Base-by-base conservation (phyloP, 257 asterid species). In the Fraxinus americana region DNA sequence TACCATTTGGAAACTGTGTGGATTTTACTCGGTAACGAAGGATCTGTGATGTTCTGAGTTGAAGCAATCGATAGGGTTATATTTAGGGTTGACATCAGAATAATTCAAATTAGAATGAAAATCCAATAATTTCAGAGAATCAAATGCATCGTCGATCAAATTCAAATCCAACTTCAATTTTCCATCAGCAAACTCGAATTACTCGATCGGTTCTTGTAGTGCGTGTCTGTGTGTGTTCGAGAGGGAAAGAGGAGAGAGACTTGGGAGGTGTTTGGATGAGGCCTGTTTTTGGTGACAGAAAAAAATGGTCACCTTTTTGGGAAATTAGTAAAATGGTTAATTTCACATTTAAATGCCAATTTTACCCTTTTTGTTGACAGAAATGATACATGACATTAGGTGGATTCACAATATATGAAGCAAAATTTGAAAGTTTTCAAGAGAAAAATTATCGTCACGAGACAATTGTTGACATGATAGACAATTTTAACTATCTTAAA, bases 31-130 rank as follows among this genome's bases (percentile, higher is more conserved):
- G 76, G 81, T 5, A 75, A 35, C 0, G 85, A 65, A 50, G 78
- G 78, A 79, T 73, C 92, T 39, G 86, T 79, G 72, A 75, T 50
- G 80, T 75, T 77, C 32, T 21, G 57, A 72, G 43, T 73, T 70
- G 88, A 70, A 52, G 75, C 80, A 63, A 82, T 75, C 79, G 83
- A 39, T 63, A 80, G 78, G 74, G 85, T 76, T 43, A 76, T 59
- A 34, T 59, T 85, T 88, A 78, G 90, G 90, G 87, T 78, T 85
- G 69, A 63, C 69, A 63, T 63, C 69, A 63, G 34, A 9, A 25
- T 61, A 25, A 23, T 61, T 61, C 32, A 59, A 59, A 6, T 63
- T 23, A 63, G 35, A 63, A 25, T 19, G 35, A 25, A 25, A 61
- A 63, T 3, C 2, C 2, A 54, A 16, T 8, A 63, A 63, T 4